These are phyloP conservation scores for Mycena belliarum DNA, from an alignment of 768 basidiomycete species.

Conservation along the genomic window DNA sequence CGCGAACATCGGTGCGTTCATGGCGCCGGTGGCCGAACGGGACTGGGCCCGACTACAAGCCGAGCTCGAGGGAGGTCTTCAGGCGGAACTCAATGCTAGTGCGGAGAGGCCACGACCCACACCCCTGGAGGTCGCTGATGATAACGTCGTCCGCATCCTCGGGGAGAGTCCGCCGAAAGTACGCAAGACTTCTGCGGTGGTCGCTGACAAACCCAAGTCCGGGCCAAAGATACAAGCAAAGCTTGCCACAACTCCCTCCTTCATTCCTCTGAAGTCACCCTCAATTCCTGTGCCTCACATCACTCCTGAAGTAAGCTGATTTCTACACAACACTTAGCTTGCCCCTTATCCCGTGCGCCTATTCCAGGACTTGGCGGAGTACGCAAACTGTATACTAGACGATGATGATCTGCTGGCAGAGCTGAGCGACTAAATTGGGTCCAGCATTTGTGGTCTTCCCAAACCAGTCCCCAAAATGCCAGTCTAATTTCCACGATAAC, in stretches of 20 bases:
- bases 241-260: background rate
- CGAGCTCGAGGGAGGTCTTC: background rate
- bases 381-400: slow-evolving; percentile 39
- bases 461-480: too few relatives aligned
- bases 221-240: slow-evolving; percentile 14
- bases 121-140: background rate
- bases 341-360: background rate
- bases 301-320: background rate
- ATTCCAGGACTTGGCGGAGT: slow-evolving; percentile 28
- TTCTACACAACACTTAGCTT: background rate
- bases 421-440: slow-evolving; percentile 26
- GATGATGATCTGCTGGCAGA: slow-evolving; percentile 34
- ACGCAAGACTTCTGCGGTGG: slow-evolving; percentile 1
- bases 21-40: slow-evolving; percentile 45
- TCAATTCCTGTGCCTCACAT: background rate
- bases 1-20: slow-evolving; percentile 58
- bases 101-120: background rate
- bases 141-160: background rate
- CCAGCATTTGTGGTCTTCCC: too few relatives aligned
- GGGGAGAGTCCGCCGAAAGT: slow-evolving; percentile 16
- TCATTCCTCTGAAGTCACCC: background rate
- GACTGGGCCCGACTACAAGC: slow-evolving; percentile 52
- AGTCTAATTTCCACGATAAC: background rate
- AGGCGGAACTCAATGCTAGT: background rate
- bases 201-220: background rate